phyloP scores from a whole-genome alignment of 2,329 filamentous ascomycete genomes.

The Apiospora kogelbergensis region DNA sequence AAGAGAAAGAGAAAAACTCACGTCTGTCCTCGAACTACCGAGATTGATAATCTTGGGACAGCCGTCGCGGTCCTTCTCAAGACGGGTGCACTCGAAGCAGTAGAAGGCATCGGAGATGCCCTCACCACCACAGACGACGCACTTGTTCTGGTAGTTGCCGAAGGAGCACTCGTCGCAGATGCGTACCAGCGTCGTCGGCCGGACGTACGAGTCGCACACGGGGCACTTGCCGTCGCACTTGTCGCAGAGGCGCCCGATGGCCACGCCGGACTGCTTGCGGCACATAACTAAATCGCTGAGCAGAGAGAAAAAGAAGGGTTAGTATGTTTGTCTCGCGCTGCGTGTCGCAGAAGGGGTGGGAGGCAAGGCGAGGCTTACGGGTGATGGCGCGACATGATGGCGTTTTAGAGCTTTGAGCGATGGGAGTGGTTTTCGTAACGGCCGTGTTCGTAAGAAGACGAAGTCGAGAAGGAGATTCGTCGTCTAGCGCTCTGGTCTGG shows the following conservation, averaged over 20 bases:
- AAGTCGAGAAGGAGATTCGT: background rate
- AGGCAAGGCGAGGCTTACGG: conserved; percentile 57
- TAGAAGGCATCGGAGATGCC: conserved; percentile 98
- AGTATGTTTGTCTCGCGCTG: conserved; percentile 17
- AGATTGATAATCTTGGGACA: conserved; percentile 99
- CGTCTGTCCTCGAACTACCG: conserved; percentile 91
- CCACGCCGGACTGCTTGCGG: conserved; percentile 96
- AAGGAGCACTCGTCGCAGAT: conserved; percentile 99
- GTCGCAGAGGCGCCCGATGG: conserved; percentile 97
- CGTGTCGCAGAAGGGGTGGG: background rate
- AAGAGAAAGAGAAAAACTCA: conserved; percentile 44
- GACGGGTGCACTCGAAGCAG: conserved; percentile 95
- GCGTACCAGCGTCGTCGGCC: conserved; percentile 92
- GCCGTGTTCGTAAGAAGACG: background rate
- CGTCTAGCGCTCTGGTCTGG: background rate
- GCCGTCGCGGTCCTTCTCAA: conserved; percentile 96
- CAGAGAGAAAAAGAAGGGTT: conserved; percentile 16
- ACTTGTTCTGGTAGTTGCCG: conserved; percentile 99
- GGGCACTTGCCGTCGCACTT: conserved; percentile 99
- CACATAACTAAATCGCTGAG: conserved; percentile 90
- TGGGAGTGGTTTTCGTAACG: background rate
- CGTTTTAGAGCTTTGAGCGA: background rate
- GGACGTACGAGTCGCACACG: conserved; percentile 98
- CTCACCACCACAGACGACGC: conserved; percentile 96
- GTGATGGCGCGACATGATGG: conserved; percentile 86